Evolutionary conservation across 345 rosid species (phyloP).

Genomic region (Gossypium rotundifolium): DNA sequence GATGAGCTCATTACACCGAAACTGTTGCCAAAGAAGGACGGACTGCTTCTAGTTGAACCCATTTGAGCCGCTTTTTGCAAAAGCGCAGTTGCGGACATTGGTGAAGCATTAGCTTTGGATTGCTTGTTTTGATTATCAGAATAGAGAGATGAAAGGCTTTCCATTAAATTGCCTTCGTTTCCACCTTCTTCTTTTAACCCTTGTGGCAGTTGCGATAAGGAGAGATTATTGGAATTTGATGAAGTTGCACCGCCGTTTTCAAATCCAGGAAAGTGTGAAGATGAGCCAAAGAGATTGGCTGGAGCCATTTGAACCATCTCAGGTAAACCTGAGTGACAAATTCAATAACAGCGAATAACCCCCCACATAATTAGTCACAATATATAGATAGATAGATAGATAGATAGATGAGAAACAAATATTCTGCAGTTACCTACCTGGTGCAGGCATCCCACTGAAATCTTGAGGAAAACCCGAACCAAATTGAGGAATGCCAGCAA

Average conservation of each 20-base stretch:
- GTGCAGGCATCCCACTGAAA: slow-evolving; percentile 19
- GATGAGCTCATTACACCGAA: slow-evolving; percentile 43
- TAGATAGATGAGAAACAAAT: too few species aligned
- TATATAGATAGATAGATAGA: background rate
- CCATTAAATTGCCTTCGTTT: slow-evolving; percentile 19
- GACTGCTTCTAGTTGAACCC: slow-evolving; percentile 79
- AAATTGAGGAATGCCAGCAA: slow-evolving; percentile 8
- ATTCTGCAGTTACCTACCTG: slow-evolving; percentile 28
- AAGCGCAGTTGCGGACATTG: slow-evolving; percentile 91
- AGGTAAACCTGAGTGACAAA: slow-evolving; percentile 31
- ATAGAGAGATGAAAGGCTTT: slow-evolving; percentile 28
- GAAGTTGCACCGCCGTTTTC: slow-evolving; percentile 22
- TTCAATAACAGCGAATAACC: slow-evolving; percentile 1
- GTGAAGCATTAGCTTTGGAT: slow-evolving; percentile 31
- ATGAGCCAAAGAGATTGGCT: slow-evolving; percentile 41
- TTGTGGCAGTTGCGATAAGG: slow-evolving; percentile 42
- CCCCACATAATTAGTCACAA: background rate
- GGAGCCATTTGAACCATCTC: slow-evolving; percentile 58
- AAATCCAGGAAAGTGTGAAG: slow-evolving; percentile 37
- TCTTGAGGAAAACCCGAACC: too few species aligned
- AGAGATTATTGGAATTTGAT: slow-evolving; percentile 40
- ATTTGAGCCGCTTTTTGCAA: slow-evolving; percentile 94
- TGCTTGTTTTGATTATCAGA: slow-evolving; percentile 35
- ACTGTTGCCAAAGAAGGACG: slow-evolving; percentile 35
- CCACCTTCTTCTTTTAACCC: slow-evolving; percentile 35